A percentile compares a stretch with the other conserved stretches of the same genome.
These are phyloP conservation scores for Fusarium palustre DNA, from an alignment of 2,329 filamentous ascomycete genomes.

Conservation along the genomic window DNA sequence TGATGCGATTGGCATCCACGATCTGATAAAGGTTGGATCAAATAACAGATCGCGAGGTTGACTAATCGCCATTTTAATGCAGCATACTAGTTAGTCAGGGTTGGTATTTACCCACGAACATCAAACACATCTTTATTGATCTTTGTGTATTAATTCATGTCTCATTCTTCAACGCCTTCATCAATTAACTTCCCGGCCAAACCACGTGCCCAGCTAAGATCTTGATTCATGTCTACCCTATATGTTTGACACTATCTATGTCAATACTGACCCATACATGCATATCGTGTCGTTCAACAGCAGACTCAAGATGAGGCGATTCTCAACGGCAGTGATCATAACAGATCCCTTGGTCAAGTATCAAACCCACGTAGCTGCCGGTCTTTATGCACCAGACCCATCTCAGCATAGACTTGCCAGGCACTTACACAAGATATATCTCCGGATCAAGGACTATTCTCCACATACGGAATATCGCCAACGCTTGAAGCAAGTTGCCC, in stretches of 20 bases:
- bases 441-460: conserved; percentile 81
- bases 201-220: conserved; percentile 10
- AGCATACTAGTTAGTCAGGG: background rate
- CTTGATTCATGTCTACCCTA: conserved; percentile 17
- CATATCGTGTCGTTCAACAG: background rate
- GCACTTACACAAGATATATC: conserved; percentile 81
- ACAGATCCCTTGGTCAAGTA: conserved; percentile 83
- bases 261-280: conserved; percentile 20
- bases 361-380: conserved; percentile 74
- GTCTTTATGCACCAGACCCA: conserved; percentile 74
- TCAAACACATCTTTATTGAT: background rate
- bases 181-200: background rate
- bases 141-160: background rate
- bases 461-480: conserved; percentile 76
- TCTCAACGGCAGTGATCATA: conserved; percentile 66
- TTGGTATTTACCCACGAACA: background rate
- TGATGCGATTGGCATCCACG: conserved; percentile 27
- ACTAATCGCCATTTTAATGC: conserved; percentile 6
- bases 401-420: conserved; percentile 79
- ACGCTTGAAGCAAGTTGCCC: conserved; percentile 70
- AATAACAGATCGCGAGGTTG: conserved; percentile 9
- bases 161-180: background rate
- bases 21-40: conserved; percentile 33
- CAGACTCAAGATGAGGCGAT: conserved; percentile 47
- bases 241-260: background rate